Conservation (phyloP, 2,329 filamentous ascomycete genomes). For the Sarocladium brachiariae region DNA sequence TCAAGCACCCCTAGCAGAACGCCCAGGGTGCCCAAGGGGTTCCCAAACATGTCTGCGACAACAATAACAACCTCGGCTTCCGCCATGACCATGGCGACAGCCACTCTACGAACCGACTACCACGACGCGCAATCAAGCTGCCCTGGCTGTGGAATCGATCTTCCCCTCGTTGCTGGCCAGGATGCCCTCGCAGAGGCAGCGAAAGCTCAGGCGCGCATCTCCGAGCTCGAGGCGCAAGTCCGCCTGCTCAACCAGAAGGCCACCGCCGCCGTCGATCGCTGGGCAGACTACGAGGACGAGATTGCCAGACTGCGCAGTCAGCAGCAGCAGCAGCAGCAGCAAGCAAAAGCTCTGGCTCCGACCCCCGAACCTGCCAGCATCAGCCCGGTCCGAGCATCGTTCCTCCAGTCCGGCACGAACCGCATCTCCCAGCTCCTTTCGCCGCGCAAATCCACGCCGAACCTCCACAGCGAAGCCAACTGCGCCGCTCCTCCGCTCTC, state of each 20-base stretch:
- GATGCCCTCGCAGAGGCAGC: neutral
- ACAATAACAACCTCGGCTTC: conserved; percentile 12
- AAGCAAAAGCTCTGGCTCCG: conserved; percentile 1
- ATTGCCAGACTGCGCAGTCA: conserved; percentile 50
- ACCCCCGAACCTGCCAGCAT: conserved; percentile 6
- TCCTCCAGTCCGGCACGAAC: conserved; percentile 38
- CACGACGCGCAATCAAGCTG: conserved; percentile 31
- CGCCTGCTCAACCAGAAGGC: conserved; percentile 64
- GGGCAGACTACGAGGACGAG: conserved; percentile 78
- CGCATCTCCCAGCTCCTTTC: conserved; percentile 39
- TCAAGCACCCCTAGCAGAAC: neutral
- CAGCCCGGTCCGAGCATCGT: conserved; percentile 33
- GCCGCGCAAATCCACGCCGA: conserved; percentile 38
- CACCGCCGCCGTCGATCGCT: conserved; percentile 54
- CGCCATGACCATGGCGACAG: conserved; percentile 28
- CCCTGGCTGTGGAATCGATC: conserved; percentile 38
- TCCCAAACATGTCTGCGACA: conserved; percentile 5
- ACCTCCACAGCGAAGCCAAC: conserved; percentile 15
- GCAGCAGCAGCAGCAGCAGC: conserved; percentile 17
- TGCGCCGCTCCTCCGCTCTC: conserved; percentile 15
- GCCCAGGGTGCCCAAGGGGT: neutral
- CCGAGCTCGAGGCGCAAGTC: conserved; percentile 66
- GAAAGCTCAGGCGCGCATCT: conserved; percentile 52
- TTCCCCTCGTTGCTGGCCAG: conserved; percentile 20
- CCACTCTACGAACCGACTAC: conserved; percentile 14